phyloP scores from a whole-genome alignment of 1,284 basidiomycete genomes.

The Tylopilus microsporus region DNA sequence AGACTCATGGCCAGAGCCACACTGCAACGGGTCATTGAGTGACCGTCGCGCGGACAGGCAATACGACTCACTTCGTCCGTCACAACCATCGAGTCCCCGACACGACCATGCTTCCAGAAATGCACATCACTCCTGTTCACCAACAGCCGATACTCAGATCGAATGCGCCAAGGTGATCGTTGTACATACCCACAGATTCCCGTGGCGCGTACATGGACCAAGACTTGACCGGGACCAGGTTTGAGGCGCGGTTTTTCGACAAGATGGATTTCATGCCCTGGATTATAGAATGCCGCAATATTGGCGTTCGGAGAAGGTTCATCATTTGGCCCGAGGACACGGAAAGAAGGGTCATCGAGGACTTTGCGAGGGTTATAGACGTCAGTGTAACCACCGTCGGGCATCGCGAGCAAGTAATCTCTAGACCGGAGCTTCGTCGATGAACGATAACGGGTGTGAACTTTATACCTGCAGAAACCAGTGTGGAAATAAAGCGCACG shows the following conservation, averaged over 20 bases:
- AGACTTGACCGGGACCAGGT: conserved; percentile 57
- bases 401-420: conserved; percentile 16
- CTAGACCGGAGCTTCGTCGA: not conserved
- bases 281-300: conserved; percentile 60
- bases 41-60: not conserved
- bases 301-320: conserved; percentile 43
- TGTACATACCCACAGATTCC: conserved; percentile 57
- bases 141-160: not conserved
- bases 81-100: conserved; percentile 64
- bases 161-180: not conserved
- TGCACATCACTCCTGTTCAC: conserved; percentile 53
- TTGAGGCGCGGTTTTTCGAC: conserved; percentile 55
- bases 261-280: conserved; percentile 53
- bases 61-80: conserved; percentile 46
- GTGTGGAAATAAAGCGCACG: not conserved
- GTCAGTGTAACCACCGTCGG: conserved; percentile 31
- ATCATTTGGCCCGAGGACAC: conserved; percentile 44
- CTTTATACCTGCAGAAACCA: conserved; percentile 1
- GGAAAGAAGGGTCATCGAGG: conserved; percentile 49
- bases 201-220: conserved; percentile 58
- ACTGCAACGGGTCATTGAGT: conserved; percentile 33
- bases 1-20: conserved; percentile 62
- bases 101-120: conserved; percentile 61
- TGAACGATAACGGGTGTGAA: not conserved
- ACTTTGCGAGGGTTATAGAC: conserved; percentile 51